Conservation (phyloP, 1,139 yeast species). For the Blastobotrys capitulatus region DNA sequence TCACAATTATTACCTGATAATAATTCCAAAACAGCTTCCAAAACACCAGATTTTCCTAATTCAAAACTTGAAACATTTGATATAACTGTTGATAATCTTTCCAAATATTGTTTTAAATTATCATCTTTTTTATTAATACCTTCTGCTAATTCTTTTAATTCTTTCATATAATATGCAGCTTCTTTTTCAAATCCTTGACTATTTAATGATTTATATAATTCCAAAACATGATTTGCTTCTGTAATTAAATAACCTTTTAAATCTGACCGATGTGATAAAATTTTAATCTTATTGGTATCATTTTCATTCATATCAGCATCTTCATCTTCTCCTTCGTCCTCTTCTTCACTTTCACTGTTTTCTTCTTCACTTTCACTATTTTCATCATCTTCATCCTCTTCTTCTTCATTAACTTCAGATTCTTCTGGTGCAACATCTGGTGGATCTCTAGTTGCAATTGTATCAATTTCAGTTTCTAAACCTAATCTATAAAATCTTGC, state of each 20-base stretch:
- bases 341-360: slow-evolving; percentile 21
- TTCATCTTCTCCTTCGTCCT: slow-evolving; percentile 19
- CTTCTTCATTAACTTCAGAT: slow-evolving; percentile 16
- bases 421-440: slow-evolving; percentile 7
- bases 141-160: slow-evolving; percentile 17
- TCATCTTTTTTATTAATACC: slow-evolving; percentile 16
- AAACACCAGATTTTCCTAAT: slow-evolving; percentile 62
- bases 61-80: slow-evolving; percentile 66
- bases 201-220: slow-evolving; percentile 19
- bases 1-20: slow-evolving; percentile 30
- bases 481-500: slow-evolving; percentile 68
- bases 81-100: slow-evolving; percentile 34
- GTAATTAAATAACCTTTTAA: slow-evolving; percentile 23
- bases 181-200: slow-evolving; percentile 29
- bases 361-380: slow-evolving; percentile 20
- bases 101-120: slow-evolving; percentile 40
- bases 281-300: slow-evolving; percentile 23
- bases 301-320: slow-evolving; percentile 18
- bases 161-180: slow-evolving; percentile 21
- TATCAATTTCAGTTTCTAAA: slow-evolving; percentile 47
- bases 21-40: slow-evolving; percentile 42
- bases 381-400: slow-evolving; percentile 14
- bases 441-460: slow-evolving; percentile 14
- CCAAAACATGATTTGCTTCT: slow-evolving; percentile 16
- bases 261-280: slow-evolving; percentile 11